Percentiles rank a stretch among this genome's conserved stretches.
Conservation (phyloP, 805 yeast genomes). For the Myxozyma mucilagina region DNA sequence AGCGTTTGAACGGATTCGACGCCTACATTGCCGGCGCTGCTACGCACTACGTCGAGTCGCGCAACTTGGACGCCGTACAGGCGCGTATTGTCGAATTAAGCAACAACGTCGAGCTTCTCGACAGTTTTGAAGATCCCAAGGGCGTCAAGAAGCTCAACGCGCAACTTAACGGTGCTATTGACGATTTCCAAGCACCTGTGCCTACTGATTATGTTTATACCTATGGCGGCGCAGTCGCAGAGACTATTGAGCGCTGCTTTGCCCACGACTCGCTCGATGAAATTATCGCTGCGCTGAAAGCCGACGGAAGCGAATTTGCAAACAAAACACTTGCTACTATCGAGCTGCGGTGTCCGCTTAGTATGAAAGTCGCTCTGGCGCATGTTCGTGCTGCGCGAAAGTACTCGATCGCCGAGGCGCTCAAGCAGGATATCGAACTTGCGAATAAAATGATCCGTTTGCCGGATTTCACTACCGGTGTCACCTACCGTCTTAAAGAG, state of each 20-base stretch:
- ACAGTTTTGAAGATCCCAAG: constrained; percentile 4
- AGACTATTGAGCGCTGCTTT: constrained; percentile 70
- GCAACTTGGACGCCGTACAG: constrained; percentile 60
- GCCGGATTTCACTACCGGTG: constrained; percentile 64
- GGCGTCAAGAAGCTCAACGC: constrained; percentile 30
- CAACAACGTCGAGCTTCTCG: constrained; percentile 7
- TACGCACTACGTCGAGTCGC: constrained; percentile 80
- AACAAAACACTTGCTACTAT: constrained; percentile 55
- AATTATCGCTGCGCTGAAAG: constrained; percentile 54
- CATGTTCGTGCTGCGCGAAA: constrained; percentile 62
- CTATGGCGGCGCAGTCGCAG: constrained; percentile 55
- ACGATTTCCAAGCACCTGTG: constrained; percentile 70
- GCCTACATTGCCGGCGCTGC: constrained; percentile 83
- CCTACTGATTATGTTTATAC: constrained; percentile 65
- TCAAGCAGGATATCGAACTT: constrained; percentile 69
- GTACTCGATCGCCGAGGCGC: constrained; percentile 61
- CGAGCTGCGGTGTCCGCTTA: constrained; percentile 69
- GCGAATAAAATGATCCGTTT: constrained; percentile 73
- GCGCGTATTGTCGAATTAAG: constrained; percentile 65
- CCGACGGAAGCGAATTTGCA: constrained; percentile 64
- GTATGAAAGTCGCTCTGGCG: constrained; percentile 70
- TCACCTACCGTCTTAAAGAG: constrained; percentile 47
- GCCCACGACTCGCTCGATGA: constrained; percentile 52
- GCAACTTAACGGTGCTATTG: constrained; percentile 69
- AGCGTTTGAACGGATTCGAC: constrained; percentile 72